Percentiles rank a stretch among this genome's conserved stretches.
Evolutionary conservation across 2,329 filamentous ascomycete species (phyloP).

Genomic region (Emmonsia crescens): DNA sequence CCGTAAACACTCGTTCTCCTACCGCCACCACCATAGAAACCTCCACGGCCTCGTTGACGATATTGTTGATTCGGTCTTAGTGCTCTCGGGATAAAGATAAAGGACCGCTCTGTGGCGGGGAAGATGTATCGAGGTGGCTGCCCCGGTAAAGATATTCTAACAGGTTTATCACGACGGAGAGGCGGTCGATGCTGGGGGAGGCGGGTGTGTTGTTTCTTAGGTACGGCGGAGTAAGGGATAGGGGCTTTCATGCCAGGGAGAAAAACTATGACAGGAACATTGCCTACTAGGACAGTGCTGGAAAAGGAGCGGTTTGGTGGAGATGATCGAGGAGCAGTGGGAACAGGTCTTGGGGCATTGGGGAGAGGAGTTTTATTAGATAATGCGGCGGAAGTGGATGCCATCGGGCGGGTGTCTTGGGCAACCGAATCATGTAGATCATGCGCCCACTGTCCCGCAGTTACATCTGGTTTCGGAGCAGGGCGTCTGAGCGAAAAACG

Average conservation of each 20-base stretch:
- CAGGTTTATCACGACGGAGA: conserved; percentile 88
- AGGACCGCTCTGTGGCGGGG: conserved; percentile 79
- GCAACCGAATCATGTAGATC: conserved; percentile 72
- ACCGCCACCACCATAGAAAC: conserved; percentile 58
- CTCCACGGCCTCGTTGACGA: conserved; percentile 50
- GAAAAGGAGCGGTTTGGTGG: conserved; percentile 70
- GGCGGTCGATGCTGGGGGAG: conserved; percentile 91
- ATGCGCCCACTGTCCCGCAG: conserved; percentile 75
- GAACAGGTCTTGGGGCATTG: conserved; percentile 26
- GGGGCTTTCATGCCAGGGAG: conserved; percentile 65
- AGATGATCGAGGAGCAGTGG: conserved; percentile 44
- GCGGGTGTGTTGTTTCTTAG: conserved; percentile 83
- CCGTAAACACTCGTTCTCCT: conserved; percentile 72
- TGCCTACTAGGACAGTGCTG: conserved; percentile 71
- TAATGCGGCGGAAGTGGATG: conserved; percentile 19
- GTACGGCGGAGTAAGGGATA: conserved; percentile 60
- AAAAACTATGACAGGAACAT: conserved; percentile 71
- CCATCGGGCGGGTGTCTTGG: conserved; percentile 26
- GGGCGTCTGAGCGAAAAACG: conserved; percentile 24
- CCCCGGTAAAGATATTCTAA: conserved; percentile 79
- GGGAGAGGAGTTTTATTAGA: conserved; percentile 19
- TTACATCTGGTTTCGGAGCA: conserved; percentile 39
- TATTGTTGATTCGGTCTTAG: conserved; percentile 83
- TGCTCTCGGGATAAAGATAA: conserved; percentile 94
- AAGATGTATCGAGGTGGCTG: conserved; percentile 78